A percentile compares a stretch with the other conserved stretches of the same genome.
Conservation (phyloP, 2,329 filamentous ascomycete genomes). For the Iodosphaeria phyllophila region DNA sequence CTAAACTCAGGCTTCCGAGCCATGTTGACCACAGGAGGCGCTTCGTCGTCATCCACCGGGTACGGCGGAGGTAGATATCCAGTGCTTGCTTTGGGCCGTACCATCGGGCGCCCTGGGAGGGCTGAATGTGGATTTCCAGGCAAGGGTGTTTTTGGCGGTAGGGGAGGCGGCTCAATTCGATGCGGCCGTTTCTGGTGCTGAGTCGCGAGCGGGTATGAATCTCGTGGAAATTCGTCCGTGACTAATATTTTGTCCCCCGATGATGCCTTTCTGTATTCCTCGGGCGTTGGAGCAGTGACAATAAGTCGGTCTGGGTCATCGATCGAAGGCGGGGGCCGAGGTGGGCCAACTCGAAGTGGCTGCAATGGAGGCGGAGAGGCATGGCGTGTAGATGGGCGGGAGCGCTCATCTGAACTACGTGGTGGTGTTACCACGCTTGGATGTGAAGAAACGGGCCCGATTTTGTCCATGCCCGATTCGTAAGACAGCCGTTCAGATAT, state of each 20-base stretch:
- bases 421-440: slow-evolving; percentile 18
- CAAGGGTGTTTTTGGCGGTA: slow-evolving; percentile 63
- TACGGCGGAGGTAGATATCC: slow-evolving; percentile 42
- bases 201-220: too few relatives aligned
- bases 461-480: slow-evolving; percentile 35
- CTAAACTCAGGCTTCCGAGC: slow-evolving; percentile 65
- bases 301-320: slow-evolving; percentile 34
- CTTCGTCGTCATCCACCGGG: slow-evolving; percentile 57
- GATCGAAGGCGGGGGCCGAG: slow-evolving; percentile 10
- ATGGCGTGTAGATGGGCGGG: slow-evolving; percentile 16
- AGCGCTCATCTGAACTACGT: slow-evolving; percentile 28
- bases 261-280: slow-evolving; percentile 35
- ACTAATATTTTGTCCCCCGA: slow-evolving; percentile 54
- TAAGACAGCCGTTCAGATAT: slow-evolving; percentile 31
- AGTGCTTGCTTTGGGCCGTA: slow-evolving; percentile 12
- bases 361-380: slow-evolving; percentile 13
- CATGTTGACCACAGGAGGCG: slow-evolving; percentile 72
- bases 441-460: slow-evolving; percentile 23
- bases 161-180: slow-evolving; percentile 43
- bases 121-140: too few relatives aligned
- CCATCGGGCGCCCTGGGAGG: slow-evolving; percentile 15
- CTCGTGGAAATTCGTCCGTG: slow-evolving; percentile 43
- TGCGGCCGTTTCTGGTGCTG: slow-evolving; percentile 15
- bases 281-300: slow-evolving; percentile 36
- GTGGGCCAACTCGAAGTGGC: slow-evolving; percentile 7